Percentiles rank a stretch among this genome's conserved stretches.
phyloP scores from a whole-genome alignment of 768 basidiomycete genomes.

The Pleurotus giganteus region DNA sequence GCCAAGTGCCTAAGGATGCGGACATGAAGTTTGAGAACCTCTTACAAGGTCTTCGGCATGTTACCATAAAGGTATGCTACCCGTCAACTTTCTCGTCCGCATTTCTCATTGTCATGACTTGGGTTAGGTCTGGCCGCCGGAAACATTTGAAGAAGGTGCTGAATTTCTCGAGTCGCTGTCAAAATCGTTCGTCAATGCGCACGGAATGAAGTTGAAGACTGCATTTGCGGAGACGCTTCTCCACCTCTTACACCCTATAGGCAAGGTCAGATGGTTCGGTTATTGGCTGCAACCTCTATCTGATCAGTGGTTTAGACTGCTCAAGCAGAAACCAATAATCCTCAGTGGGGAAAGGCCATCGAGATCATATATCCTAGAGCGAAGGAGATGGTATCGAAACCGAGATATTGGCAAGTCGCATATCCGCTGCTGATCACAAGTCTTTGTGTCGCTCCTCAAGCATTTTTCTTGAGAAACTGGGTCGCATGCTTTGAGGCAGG shows the following conservation, averaged over 20 bases:
- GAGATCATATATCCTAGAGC: slow-evolving; percentile 81
- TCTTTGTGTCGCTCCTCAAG: slow-evolving; percentile 84
- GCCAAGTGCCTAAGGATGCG: slow-evolving; percentile 74
- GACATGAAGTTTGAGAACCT: slow-evolving; percentile 85
- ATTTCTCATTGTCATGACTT: not conserved
- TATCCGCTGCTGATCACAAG: slow-evolving; percentile 83
- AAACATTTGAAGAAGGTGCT: slow-evolving; percentile 89
- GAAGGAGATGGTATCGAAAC: slow-evolving; percentile 82
- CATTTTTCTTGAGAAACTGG: slow-evolving; percentile 86
- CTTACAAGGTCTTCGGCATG: slow-evolving; percentile 74
- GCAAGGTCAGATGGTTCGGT: slow-evolving; percentile 53
- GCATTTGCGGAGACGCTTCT: slow-evolving; percentile 84
- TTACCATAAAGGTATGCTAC: slow-evolving; percentile 75
- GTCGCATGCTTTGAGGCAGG: slow-evolving; percentile 67
- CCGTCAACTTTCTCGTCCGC: not conserved
- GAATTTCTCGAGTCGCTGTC: slow-evolving; percentile 87
- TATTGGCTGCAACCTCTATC: slow-evolving; percentile 1
- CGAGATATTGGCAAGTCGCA: slow-evolving; percentile 84
- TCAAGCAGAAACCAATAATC: slow-evolving; percentile 94
- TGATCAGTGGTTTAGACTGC: slow-evolving; percentile 58
- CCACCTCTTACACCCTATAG: slow-evolving; percentile 79
- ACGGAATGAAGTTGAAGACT: slow-evolving; percentile 78
- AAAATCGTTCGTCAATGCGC: slow-evolving; percentile 78
- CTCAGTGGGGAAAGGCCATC: slow-evolving; percentile 91
- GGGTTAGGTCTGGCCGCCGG: slow-evolving; percentile 84